These are phyloP conservation scores for Vitis rupestris DNA, from an alignment of 164 flowering plant species.

Conservation along the genomic window DNA sequence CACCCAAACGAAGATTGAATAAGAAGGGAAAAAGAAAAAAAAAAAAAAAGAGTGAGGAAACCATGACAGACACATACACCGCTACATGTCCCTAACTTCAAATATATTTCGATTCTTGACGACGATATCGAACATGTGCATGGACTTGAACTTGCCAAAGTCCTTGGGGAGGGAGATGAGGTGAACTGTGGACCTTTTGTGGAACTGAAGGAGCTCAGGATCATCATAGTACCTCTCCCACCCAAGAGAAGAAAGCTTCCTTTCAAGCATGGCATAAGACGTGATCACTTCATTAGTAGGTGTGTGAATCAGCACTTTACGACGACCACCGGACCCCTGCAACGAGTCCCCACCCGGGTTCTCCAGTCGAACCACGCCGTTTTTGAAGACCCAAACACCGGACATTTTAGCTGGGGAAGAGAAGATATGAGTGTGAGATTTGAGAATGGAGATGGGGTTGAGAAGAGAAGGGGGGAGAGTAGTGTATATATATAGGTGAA, in stretches of 20 bases:
- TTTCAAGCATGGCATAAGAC: slow-evolving; percentile 54
- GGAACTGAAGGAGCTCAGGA: slow-evolving; percentile 80
- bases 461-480: background rate
- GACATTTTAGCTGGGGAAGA: slow-evolving; percentile 42
- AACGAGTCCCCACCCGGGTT: slow-evolving; percentile 48
- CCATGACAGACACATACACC: background rate
- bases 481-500: slow-evolving; percentile 20
- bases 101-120: slow-evolving; percentile 73
- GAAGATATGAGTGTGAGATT: background rate
- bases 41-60: background rate
- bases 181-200: slow-evolving; percentile 71
- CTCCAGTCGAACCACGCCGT: slow-evolving; percentile 69
- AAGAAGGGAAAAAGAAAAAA: background rate
- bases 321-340: slow-evolving; percentile 17
- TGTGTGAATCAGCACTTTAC: slow-evolving; percentile 62
- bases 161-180: slow-evolving; percentile 90
- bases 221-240: slow-evolving; percentile 93
- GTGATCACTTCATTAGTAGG: slow-evolving; percentile 62
- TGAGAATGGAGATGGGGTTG: background rate
- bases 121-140: slow-evolving; percentile 89
- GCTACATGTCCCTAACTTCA: slow-evolving; percentile 65
- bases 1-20: background rate
- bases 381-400: slow-evolving; percentile 93
- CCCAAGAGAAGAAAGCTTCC: slow-evolving; percentile 55
- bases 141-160: slow-evolving; percentile 67